Percentiles rank a stretch among this genome's conserved stretches.
Evolutionary conservation across 2,329 filamentous ascomycete species (phyloP).

Genomic region (Dactylonectria macrodidyma): DNA sequence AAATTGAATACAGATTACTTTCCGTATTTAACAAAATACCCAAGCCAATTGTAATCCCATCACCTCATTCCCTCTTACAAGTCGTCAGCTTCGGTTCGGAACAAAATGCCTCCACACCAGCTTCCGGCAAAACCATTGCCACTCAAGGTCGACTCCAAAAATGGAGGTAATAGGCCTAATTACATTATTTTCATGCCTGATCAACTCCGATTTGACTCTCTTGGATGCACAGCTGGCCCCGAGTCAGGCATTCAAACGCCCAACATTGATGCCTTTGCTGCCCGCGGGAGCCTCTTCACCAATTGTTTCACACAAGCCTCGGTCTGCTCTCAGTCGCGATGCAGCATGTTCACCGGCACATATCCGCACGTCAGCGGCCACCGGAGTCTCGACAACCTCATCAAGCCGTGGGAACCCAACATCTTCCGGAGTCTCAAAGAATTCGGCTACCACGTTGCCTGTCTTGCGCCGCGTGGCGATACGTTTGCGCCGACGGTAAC

Average conservation of each 20-base stretch:
- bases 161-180: slow-evolving; percentile 52
- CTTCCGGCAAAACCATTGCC: slow-evolving; percentile 43
- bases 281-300: slow-evolving; percentile 57
- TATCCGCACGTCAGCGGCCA: slow-evolving; percentile 64
- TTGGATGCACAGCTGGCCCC: slow-evolving; percentile 53
- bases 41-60: background rate
- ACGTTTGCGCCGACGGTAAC: slow-evolving; percentile 60
- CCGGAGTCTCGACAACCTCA: slow-evolving; percentile 61
- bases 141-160: slow-evolving; percentile 42
- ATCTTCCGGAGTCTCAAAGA: slow-evolving; percentile 61
- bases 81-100: slow-evolving; percentile 5
- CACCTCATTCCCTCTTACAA: background rate
- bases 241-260: slow-evolving; percentile 52
- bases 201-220: slow-evolving; percentile 61
- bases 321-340: slow-evolving; percentile 62
- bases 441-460: slow-evolving; percentile 62
- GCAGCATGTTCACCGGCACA: slow-evolving; percentile 62
- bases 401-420: slow-evolving; percentile 65
- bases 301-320: slow-evolving; percentile 63
- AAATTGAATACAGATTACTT: background rate
- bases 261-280: slow-evolving; percentile 59
- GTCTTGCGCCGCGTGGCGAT: slow-evolving; percentile 58
- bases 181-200: slow-evolving; percentile 64
- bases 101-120: slow-evolving; percentile 33
- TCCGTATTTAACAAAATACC: background rate